Evolutionary conservation across 768 basidiomycete genomes (phyloP), one percentile per base, ranked within the genome.

Genomic region (Guyanaporus albipodus): DNA sequence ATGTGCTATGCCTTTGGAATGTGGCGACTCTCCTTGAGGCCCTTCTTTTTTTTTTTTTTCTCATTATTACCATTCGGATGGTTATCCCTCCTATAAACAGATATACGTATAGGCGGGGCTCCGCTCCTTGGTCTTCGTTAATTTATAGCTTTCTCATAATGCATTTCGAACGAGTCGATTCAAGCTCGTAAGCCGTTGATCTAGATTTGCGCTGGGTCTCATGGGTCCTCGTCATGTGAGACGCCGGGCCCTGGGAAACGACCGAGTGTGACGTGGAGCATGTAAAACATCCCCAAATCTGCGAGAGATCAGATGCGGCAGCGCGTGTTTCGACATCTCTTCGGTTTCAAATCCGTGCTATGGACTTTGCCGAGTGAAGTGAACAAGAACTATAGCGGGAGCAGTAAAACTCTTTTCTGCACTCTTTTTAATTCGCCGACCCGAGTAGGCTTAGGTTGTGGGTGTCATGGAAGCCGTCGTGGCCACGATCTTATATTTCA

Each of bases 1-100:
- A 41, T 35, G 34, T 39, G 38, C 24, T 17, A 55, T 42, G 52
- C n/a, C n/a, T n/a, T n/a, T n/a, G n/a, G n/a, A n/a, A 52, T 27
- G 26, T 42, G 46, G 54, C 52, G 44, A 62, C 48, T 23, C 38
- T 65, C 54, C 46, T 49, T 58, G n/a, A 7, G 2, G 42, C 26
- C 26, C 45, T 39, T 24, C n/a, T n/a, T n/a, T n/a, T n/a, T n/a
- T n/a, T n/a, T n/a, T n/a, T n/a, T n/a, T n/a, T n/a, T n/a, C n/a
- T n/a, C n/a, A n/a, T n/a, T n/a, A n/a, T n/a, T n/a, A n/a, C n/a
- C n/a, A n/a, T n/a, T n/a, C n/a, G n/a, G n/a, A n/a, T n/a, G 33
- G 46, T 48, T 39, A 40, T 40, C 10, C 18, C 58, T 50, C 28
- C 36, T 66, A 45, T 43, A 33, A 36, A 45, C 32, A 42, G 36